phyloP scores from a whole-genome alignment of 345 rosid species.

The Erysimum cheiranthoides region DNA sequence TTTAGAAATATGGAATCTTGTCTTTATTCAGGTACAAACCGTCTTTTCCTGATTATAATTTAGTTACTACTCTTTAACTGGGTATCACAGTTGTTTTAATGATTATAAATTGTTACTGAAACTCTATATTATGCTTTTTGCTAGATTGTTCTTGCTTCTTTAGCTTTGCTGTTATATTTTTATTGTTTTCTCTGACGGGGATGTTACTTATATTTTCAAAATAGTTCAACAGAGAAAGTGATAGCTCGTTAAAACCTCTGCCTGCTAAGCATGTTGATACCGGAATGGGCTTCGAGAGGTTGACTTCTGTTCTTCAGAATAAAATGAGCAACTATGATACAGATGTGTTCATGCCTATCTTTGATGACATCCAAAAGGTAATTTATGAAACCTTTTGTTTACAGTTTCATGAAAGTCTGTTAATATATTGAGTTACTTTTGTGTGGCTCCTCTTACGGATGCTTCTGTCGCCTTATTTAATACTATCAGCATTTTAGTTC shows the following conservation, averaged over 20 bases:
- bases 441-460: slow-evolving; percentile 6
- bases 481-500: background rate
- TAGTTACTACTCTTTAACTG: slow-evolving; percentile 20
- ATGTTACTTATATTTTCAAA: slow-evolving; percentile 19
- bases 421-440: slow-evolving; percentile 7
- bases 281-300: slow-evolving; percentile 96
- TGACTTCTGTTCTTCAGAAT: slow-evolving; percentile 90
- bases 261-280: slow-evolving; percentile 99
- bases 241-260: slow-evolving; percentile 81
- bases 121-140: slow-evolving; percentile 2
- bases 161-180: slow-evolving; percentile 10
- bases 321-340: slow-evolving; percentile 99
- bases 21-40: slow-evolving; percentile 84
- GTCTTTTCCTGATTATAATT: slow-evolving; percentile 20
- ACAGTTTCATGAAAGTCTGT: slow-evolving; percentile 7
- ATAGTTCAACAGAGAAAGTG: slow-evolving; percentile 92
- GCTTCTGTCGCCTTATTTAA: background rate
- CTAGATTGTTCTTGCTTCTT: slow-evolving; percentile 14
- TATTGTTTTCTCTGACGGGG: slow-evolving; percentile 13
- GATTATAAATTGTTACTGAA: background rate
- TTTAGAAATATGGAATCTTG: slow-evolving; percentile 98
- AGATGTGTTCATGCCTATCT: slow-evolving; percentile 91
- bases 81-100: background rate
- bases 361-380: slow-evolving; percentile 90
- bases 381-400: slow-evolving; percentile 22